Evolutionary conservation across 1,139 yeast species (phyloP).

Genomic region (Arxiozyma bovina): DNA sequence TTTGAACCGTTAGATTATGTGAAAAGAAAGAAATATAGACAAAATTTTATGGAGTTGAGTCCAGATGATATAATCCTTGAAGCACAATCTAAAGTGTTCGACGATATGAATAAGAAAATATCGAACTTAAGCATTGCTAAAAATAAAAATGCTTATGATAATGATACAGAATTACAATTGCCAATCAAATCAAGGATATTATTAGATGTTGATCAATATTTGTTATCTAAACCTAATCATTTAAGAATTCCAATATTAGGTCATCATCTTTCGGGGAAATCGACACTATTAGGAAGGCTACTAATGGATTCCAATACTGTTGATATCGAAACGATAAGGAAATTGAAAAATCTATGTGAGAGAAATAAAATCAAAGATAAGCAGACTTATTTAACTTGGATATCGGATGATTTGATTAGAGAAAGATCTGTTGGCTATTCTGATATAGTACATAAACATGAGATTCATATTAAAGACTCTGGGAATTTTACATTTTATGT

Average conservation of each 20-base stretch:
- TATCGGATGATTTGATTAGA: conserved; percentile 65
- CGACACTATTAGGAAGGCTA: conserved; percentile 78
- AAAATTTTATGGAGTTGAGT: conserved; percentile 61
- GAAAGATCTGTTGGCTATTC: conserved; percentile 72
- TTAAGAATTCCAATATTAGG: conserved; percentile 73
- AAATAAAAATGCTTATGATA: not conserved
- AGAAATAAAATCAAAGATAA: conserved; percentile 53
- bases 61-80: conserved; percentile 69
- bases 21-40: conserved; percentile 27
- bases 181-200: conserved; percentile 3
- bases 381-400: conserved; percentile 8
- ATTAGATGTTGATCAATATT: conserved; percentile 4
- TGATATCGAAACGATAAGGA: conserved; percentile 60
- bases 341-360: conserved; percentile 62
- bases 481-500: conserved; percentile 66
- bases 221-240: conserved; percentile 39
- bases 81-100: conserved; percentile 53
- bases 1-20: conserved; percentile 17
- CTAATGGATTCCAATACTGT: conserved; percentile 65
- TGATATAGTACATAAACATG: conserved; percentile 43
- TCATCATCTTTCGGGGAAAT: conserved; percentile 89
- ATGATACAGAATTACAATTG: not conserved
- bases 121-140: conserved; percentile 8
- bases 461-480: conserved; percentile 39
- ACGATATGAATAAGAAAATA: conserved; percentile 26